phyloP scores from a whole-genome alignment of 2,329 filamentous ascomycete genomes.

The Ilyonectria sp. region DNA sequence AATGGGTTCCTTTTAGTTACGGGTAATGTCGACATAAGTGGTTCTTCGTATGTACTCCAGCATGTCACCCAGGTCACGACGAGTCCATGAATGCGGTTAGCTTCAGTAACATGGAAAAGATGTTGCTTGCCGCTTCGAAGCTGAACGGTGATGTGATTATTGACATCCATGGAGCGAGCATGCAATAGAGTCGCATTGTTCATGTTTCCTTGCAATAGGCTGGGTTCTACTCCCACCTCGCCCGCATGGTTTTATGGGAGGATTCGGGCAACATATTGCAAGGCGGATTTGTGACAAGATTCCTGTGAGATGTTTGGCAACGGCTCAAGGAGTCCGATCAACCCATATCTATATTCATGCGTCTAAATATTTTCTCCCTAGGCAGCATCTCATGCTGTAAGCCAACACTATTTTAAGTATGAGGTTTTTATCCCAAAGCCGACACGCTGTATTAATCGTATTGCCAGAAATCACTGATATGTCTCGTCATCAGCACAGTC shows the following conservation, averaged over 20 bases:
- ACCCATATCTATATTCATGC: too few species aligned
- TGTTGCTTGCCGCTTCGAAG: neutral
- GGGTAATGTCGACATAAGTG: too few species aligned
- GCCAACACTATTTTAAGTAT: too few species aligned
- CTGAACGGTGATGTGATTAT: neutral
- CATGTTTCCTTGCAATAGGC: neutral
- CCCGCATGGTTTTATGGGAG: neutral
- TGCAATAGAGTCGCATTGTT: neutral
- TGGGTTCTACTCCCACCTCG: neutral
- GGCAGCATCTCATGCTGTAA: too few species aligned
- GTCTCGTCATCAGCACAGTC: neutral
- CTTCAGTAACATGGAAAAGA: neutral
- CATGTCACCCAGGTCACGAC: neutral
- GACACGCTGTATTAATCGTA: too few species aligned
- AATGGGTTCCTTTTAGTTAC: too few species aligned
- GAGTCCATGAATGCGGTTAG: neutral
- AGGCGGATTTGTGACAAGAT: neutral
- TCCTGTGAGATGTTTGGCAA: neutral
- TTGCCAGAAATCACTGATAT: neutral
- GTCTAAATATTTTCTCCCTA: too few species aligned
- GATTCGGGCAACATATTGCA: neutral
- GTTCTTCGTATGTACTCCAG: too few species aligned
- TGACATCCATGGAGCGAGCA: neutral
- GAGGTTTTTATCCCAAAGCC: too few species aligned
- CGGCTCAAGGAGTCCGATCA: neutral